phyloP scores from a whole-genome alignment of 768 basidiomycete species.

The Suillus bovinus region DNA sequence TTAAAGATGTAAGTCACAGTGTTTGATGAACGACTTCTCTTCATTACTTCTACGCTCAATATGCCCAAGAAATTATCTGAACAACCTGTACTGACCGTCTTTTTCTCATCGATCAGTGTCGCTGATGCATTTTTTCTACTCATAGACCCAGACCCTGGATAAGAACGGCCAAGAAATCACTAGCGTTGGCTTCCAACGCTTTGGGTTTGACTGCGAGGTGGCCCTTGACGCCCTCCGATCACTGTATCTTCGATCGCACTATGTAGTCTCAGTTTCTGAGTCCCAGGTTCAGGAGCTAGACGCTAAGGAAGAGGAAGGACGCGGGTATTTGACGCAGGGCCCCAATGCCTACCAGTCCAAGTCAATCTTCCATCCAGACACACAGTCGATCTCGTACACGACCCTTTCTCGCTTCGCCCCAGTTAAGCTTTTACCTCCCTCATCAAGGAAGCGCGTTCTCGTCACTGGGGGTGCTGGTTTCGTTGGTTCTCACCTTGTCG shows the following conservation, averaged over 20 bases:
- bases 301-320: slow-evolving; percentile 40
- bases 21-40: neutral
- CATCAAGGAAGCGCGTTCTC: slow-evolving; percentile 82
- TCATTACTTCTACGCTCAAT: neutral
- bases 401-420: slow-evolving; percentile 92
- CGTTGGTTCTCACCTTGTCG: slow-evolving; percentile 97
- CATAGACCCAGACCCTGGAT: slow-evolving; percentile 65
- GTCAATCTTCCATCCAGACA: slow-evolving; percentile 81
- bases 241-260: slow-evolving; percentile 87
- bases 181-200: slow-evolving; percentile 80
- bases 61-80: slow-evolving; percentile 27
- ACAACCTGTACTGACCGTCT: slow-evolving; percentile 17
- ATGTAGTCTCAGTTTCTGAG: slow-evolving; percentile 49
- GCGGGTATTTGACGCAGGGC: slow-evolving; percentile 55
- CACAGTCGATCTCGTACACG: slow-evolving; percentile 86
- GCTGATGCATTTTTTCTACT: slow-evolving; percentile 12
- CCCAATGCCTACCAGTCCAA: slow-evolving; percentile 68
- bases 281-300: slow-evolving; percentile 39
- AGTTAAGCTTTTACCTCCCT: slow-evolving; percentile 80
- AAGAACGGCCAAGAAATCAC: slow-evolving; percentile 75
- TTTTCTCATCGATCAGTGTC: neutral
- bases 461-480: slow-evolving; percentile 99
- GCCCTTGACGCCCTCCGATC: slow-evolving; percentile 77
- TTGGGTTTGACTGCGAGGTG: slow-evolving; percentile 90
- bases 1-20: slow-evolving; percentile 12